These are phyloP conservation scores for Wolfiporia cocos DNA, from an alignment of 1,284 basidiomycete species.

Conservation along the genomic window DNA sequence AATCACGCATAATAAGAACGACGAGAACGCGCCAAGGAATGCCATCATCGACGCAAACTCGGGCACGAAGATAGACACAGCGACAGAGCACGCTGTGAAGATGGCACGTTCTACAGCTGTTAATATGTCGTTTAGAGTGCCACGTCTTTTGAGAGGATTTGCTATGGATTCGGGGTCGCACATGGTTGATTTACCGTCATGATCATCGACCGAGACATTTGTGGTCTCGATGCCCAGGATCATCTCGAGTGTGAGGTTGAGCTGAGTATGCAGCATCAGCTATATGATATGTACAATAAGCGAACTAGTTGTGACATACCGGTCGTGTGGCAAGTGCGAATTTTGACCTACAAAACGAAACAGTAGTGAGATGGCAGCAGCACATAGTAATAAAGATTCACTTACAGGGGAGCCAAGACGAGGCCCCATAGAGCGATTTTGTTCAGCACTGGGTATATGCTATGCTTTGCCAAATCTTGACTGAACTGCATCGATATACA, in stretches of 20 bases:
- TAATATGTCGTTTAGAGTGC: slow-evolving; percentile 36
- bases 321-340: slow-evolving; percentile 85
- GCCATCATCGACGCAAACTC: slow-evolving; percentile 89
- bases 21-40: slow-evolving; percentile 83
- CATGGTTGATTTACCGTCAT: slow-evolving; percentile 20
- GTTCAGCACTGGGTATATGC: slow-evolving; percentile 73
- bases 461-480: slow-evolving; percentile 71
- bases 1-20: slow-evolving; percentile 81
- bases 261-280: too few relatives aligned
- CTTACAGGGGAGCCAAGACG: slow-evolving; percentile 78
- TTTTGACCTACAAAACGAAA: slow-evolving; percentile 55
- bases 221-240: slow-evolving; percentile 58
- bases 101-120: slow-evolving; percentile 53
- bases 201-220: slow-evolving; percentile 31
- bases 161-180: slow-evolving; percentile 9
- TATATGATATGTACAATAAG: too few relatives aligned
- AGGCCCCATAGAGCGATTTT: slow-evolving; percentile 84
- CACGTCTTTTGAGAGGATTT: slow-evolving; percentile 15
- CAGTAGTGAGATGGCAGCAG: slow-evolving; percentile 8
- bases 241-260: slow-evolving; percentile 77
- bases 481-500: slow-evolving; percentile 59
- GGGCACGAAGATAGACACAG: slow-evolving; percentile 75
- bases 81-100: slow-evolving; percentile 56
- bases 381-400: slow-evolving; percentile 8
- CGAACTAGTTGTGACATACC: slow-evolving; percentile 42